Evolutionary conservation across 225 moss, liverwort and hornwort species (phyloP).

Genomic region (Sphagnum tenellum): DNA sequence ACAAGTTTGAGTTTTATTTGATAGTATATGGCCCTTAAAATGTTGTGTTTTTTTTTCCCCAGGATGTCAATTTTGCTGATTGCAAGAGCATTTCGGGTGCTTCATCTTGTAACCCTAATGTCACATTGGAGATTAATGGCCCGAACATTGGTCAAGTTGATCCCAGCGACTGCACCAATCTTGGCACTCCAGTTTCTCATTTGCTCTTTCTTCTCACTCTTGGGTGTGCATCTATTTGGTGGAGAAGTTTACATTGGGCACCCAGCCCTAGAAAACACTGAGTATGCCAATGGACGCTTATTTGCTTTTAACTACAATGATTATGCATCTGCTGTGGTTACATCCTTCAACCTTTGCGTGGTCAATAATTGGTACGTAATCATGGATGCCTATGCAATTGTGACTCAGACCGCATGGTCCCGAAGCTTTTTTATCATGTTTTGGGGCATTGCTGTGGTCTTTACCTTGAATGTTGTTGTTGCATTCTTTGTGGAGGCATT

Average conservation of each 20-base stretch:
- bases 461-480: slow-evolving; percentile 70
- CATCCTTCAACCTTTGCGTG: slow-evolving; percentile 74
- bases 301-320: slow-evolving; percentile 78
- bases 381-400: slow-evolving; percentile 67
- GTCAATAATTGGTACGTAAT: slow-evolving; percentile 87
- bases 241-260: slow-evolving; percentile 55
- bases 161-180: slow-evolving; percentile 60
- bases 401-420: slow-evolving; percentile 40
- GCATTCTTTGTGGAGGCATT: slow-evolving; percentile 68
- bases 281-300: slow-evolving; percentile 47
- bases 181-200: slow-evolving; percentile 61
- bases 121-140: slow-evolving; percentile 67
- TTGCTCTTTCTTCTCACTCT: slow-evolving; percentile 59
- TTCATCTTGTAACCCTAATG: slow-evolving; percentile 24
- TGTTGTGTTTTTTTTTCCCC: not conserved
- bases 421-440: slow-evolving; percentile 62
- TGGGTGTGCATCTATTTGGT: slow-evolving; percentile 72
- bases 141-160: slow-evolving; percentile 32
- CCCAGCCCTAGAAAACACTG: slow-evolving; percentile 42
- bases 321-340: slow-evolving; percentile 62
- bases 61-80: slow-evolving; percentile 63
- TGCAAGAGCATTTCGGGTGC: slow-evolving; percentile 37
- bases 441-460: slow-evolving; percentile 63
- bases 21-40: not conserved
- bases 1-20: no score